Evolutionary conservation across 2,329 filamentous ascomycete species (phyloP).

Genomic region (Colletotrichum gloeosporioides): DNA sequence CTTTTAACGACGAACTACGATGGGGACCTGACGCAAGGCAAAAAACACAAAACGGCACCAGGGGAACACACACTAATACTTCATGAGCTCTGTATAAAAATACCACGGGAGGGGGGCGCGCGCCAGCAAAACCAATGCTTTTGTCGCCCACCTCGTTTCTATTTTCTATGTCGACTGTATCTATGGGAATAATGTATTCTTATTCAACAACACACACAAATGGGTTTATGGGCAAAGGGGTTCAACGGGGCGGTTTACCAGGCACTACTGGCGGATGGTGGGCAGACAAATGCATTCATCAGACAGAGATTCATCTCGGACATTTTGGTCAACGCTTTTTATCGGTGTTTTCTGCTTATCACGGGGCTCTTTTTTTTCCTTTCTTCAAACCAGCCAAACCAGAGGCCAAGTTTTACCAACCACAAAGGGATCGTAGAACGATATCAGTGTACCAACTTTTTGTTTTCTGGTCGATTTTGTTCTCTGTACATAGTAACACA

Average conservation of each 20-base stretch:
- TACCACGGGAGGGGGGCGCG: background rate
- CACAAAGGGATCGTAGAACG: constrained; percentile 17
- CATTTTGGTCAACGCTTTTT: background rate
- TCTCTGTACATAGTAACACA: constrained; percentile 1
- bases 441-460: constrained; percentile 16
- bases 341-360: background rate
- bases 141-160: background rate
- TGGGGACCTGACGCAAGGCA: constrained; percentile 6
- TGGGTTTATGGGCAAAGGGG: background rate
- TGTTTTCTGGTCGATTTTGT: background rate
- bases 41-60: background rate
- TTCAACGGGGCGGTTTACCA: background rate
- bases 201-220: background rate
- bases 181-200: constrained; percentile 13
- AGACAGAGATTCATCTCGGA: background rate
- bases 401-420: background rate
- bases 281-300: background rate
- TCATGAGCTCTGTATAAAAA: constrained; percentile 7
- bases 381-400: constrained; percentile 9
- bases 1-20: constrained; percentile 18
- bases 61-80: background rate
- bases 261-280: background rate
- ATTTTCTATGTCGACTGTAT: constrained; percentile 13
- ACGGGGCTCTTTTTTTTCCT: background rate
- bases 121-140: background rate